Evolutionary conservation across 176 grass and related monocot species (phyloP).

Genomic region (Bothriochloa decipiens): DNA sequence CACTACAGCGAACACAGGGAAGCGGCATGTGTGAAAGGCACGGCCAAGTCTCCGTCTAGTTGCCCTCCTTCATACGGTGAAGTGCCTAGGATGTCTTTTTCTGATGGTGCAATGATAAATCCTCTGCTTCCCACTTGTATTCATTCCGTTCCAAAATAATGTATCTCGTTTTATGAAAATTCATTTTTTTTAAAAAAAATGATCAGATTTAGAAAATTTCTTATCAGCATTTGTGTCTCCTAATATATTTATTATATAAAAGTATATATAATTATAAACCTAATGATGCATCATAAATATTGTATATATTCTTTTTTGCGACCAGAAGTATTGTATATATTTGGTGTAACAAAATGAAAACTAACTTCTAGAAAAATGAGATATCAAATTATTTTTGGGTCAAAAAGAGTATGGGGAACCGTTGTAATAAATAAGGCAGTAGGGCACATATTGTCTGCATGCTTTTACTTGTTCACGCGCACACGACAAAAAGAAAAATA

Average conservation of each 20-base stretch:
- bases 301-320: not conserved
- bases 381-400: not conserved
- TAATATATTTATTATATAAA: not conserved
- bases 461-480: not conserved
- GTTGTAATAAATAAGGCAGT: not conserved
- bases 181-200: too few relatives aligned
- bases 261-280: not conserved
- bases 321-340: not conserved
- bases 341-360: not conserved
- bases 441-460: not conserved
- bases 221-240: too few relatives aligned
- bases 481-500: not conserved
- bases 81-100: conserved; percentile 13
- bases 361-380: not conserved
- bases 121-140: not conserved
- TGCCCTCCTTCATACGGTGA: conserved; percentile 9
- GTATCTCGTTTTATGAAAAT: too few relatives aligned
- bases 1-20: not conserved
- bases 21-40: not conserved
- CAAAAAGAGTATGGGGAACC: not conserved
- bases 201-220: too few relatives aligned
- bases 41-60: not conserved
- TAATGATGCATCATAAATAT: not conserved
- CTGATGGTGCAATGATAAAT: not conserved
- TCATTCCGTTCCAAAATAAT: not conserved